These are phyloP conservation scores for Orychophragmus violaceus DNA, from an alignment of 345 rosid genomes.

Conservation along the genomic window DNA sequence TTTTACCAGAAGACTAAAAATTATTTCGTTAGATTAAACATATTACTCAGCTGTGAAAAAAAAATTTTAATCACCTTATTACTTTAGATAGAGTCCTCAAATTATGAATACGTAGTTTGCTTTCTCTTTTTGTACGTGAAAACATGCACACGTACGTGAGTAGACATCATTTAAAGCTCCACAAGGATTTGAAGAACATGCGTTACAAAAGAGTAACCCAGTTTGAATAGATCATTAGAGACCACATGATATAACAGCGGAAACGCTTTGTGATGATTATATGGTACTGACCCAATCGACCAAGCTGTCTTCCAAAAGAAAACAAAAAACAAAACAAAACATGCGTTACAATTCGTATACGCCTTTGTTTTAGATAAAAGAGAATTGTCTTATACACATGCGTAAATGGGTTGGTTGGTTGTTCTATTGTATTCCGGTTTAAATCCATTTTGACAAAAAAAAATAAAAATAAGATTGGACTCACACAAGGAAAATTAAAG, in stretches of 20 bases:
- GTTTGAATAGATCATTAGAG: not conserved
- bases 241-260: not conserved
- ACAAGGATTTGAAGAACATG: not conserved
- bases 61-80: not conserved
- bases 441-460: too few relatives aligned
- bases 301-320: conserved; percentile 89
- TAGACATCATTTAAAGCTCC: not conserved
- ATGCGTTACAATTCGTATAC: not conserved
- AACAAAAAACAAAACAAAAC: too few relatives aligned
- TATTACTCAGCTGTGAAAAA: not conserved
- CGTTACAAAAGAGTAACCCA: conserved; percentile 3
- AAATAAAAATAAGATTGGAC: too few relatives aligned
- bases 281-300: conserved; percentile 66
- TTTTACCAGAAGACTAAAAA: not conserved
- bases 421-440: too few relatives aligned
- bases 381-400: not conserved
- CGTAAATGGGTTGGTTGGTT: too few relatives aligned
- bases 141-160: not conserved
- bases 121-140: not conserved
- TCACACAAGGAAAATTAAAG: too few relatives aligned
- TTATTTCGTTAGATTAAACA: not conserved
- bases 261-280: not conserved
- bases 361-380: not conserved
- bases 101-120: not conserved
- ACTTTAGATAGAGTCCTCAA: not conserved